These are phyloP conservation scores for Narthecium ossifragum DNA, from an alignment of 106 monocot genomes.

Conservation along the genomic window DNA sequence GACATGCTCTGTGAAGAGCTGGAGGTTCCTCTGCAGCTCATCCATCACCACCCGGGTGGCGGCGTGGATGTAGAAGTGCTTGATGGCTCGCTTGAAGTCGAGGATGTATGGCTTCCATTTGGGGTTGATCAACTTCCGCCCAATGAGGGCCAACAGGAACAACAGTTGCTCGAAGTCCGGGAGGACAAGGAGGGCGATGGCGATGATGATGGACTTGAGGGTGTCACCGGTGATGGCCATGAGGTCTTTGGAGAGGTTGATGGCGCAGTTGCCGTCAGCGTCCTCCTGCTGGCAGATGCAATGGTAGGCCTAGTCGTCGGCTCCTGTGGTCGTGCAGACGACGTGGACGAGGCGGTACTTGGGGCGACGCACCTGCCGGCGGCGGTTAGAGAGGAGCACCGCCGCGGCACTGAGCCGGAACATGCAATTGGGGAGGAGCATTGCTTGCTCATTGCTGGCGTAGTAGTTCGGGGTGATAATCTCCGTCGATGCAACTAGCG, in stretches of 20 bases:
- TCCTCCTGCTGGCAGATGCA: conserved; percentile 23
- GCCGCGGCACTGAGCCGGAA: conserved; percentile 11
- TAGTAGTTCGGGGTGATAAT: conserved; percentile 14
- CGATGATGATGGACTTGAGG: conserved; percentile 16
- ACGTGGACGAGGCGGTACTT: conserved; percentile 20
- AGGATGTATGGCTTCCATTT: conserved; percentile 42
- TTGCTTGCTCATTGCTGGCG: not conserved
- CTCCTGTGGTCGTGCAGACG: conserved; percentile 14
- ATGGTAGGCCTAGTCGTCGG: conserved; percentile 21
- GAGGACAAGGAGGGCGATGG: conserved; percentile 16
- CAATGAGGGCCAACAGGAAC: conserved; percentile 14
- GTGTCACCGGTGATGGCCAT: conserved; percentile 26
- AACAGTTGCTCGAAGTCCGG: conserved; percentile 18
- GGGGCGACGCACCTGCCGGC: not conserved
- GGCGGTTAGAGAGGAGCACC: conserved; percentile 8
- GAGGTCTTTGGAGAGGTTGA: conserved; percentile 19
- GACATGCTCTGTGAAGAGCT: conserved; percentile 11
- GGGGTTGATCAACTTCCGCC: conserved; percentile 16
- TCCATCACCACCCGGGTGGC: conserved; percentile 40
- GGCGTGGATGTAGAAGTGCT: conserved; percentile 93
- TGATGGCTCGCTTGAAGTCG: conserved; percentile 77
- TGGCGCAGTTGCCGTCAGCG: not conserved
- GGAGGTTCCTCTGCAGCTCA: conserved; percentile 13
- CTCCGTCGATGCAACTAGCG: conserved; percentile 8
- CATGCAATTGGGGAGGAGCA: conserved; percentile 12